Base-by-base conservation (phyloP, 2,329 filamentous ascomycete genomes). In the Xylaria sp. region DNA sequence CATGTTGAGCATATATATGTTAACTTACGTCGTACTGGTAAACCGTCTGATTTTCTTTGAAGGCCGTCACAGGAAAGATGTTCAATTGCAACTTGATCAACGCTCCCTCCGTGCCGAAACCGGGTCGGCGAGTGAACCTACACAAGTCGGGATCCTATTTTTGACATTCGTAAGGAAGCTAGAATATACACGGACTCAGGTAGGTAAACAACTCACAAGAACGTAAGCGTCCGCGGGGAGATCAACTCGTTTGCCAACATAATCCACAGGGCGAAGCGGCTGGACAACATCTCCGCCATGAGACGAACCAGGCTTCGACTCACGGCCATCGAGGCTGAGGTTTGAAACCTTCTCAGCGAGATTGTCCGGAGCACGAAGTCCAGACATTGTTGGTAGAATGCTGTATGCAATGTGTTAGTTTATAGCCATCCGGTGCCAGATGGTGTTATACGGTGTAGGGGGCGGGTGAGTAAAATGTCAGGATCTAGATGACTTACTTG, bases 11-110 rank as follows among this genome's bases (percentile, higher is more conserved):
- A 10, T 6, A 13, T 10, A 6, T 3, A 5, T n/a, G 55, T 7
- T 5, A 46, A 81, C 88, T 81, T 76, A 92, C 90, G 76, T 96
- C 91, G 67, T 93, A 97, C 70, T 97, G 92, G 63, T 86, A 86
- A 19, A 97, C 83, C 0, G 83, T 51, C 23, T 82, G 10, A 78
- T 81, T 1, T 7, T 73, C 79, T 0, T 85, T 85, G 46, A 86
- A 84, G 8, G 77, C 74, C 0, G 72, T 74, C 57, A 97, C 86
- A 0, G 85, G 80, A 74, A 87, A 96, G 9, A 91, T 86, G 71
- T 97, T 97, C 44, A 96, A 75, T 0, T 79, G 73, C 1, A 91
- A 67, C 0, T 74, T 69, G 18, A 86, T 79, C 0, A 77, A 70
- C 62, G 80, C 83, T 1, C 86, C 87, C 3, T 61, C 37, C 1